Base-by-base conservation (phyloP, 257 asterid species). In the Craterostigma plantagineum region DNA sequence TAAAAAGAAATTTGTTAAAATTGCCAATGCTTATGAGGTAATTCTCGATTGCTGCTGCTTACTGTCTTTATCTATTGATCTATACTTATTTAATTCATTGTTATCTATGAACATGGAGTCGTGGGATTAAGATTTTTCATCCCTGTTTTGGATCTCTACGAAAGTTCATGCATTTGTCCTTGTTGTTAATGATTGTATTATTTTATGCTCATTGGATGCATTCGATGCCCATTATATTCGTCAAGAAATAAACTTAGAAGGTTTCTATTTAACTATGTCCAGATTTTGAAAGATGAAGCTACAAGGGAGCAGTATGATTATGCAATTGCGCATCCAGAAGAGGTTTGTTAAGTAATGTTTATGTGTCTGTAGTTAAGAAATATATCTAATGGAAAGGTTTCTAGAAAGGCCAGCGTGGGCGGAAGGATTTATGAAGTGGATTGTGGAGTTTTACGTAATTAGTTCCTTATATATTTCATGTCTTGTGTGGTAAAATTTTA, bases 11-110 rank as follows among this genome's bases (percentile, higher is more conserved):
- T 83, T 79, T 53, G 94, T 90, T 39, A 90, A 76, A 68, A 65
- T 79, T 50, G 93, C 95, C 8, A 87, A 72, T 74, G 95, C 98
- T 38, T 87, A 87, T 42, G 95, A 79, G 98, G 98, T 82, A 63
- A 37, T 16, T 35, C 34, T 37, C 3, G 38, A 12, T 54, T 54
- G 3, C 0, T 15, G 60, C 17, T 40, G 45, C 8, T 40, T 11
- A 14, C 1, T 40, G 5, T 40, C 16, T 40, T 8, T 8, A 1
- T 40, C 1, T n/a, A 7, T 8, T n/a, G n/a, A n/a, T n/a, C n/a
- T n/a, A n/a, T n/a, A n/a, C n/a, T 14, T 16, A 1, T 16, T 11
- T 40, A 12, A 40, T 9, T 10, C 6, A 6, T 23, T 23, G 30
- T 23, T 23, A 2, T 23, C 2, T 23, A 6, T 23, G 30, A 6